These are phyloP conservation scores for Phalaenopsis equestris DNA, from an alignment of 106 monocot species.

Conservation along the genomic window DNA sequence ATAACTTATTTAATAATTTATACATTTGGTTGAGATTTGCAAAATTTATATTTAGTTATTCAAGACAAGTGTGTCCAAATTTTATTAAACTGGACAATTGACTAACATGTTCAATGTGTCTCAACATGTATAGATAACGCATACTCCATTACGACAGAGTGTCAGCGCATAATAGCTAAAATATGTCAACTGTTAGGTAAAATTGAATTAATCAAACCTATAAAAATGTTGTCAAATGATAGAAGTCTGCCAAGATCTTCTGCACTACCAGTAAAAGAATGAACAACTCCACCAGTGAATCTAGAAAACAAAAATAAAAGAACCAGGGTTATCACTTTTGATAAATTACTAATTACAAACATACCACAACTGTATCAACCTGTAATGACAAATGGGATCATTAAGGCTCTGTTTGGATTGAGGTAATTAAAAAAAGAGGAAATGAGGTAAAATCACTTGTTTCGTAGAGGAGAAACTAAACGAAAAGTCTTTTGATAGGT, in stretches of 20 bases:
- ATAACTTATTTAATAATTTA: no score
- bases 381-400: background rate
- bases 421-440: background rate
- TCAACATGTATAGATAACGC: no score
- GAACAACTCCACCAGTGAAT: constrained; percentile 71
- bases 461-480: background rate
- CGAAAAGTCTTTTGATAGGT: background rate
- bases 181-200: background rate
- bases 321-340: background rate
- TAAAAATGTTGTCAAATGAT: constrained; percentile 77
- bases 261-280: constrained; percentile 91
- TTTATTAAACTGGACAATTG: no score
- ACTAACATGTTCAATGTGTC: no score
- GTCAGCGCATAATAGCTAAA: no score
- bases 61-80: no score
- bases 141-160: no score
- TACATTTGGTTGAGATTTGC: no score
- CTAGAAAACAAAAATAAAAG: constrained; percentile 21
- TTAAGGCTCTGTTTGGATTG: background rate
- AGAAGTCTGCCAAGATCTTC: constrained; percentile 78
- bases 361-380: background rate
- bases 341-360: background rate
- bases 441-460: background rate
- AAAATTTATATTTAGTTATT: no score
- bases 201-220: constrained; percentile 32